Base-by-base conservation (phyloP, 2,329 filamentous ascomycete species). In the Paradendryphiella salina region DNA sequence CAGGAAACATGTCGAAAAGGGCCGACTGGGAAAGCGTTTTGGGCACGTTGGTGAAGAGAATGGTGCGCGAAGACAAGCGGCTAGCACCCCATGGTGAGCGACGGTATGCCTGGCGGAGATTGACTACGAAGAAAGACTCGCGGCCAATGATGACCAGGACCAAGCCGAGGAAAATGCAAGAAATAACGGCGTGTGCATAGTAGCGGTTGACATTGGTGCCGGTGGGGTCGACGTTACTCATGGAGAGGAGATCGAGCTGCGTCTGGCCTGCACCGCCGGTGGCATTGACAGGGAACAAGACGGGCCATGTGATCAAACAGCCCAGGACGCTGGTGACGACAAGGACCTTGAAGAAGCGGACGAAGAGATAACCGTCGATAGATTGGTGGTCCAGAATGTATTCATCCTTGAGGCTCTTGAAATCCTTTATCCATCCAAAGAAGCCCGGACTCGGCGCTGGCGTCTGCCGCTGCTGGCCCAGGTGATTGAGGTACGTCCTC, bases 371-470 rank as follows among this genome's bases (percentile, higher is more conserved):
- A 23, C 75, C 76, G 57, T 80, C 78, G 39, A 80, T 73, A 9
- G 76, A 77, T 55, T 76, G 74, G 61, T 78, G 76, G 55, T 77
- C 73, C 38, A 80, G 71, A 17, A 80, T 72, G 52, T 76, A 77
- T 29, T 66, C 66, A 59, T 79, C 77, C 23, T 72, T 64, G 36
- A 79, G 74, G 60, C 57, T 63, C 18, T 70, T 66, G 56, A 77
- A 78, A 47, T 77, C 73, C 5, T 67, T 71, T 43, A 84, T 75
- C 82, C 82, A 85, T 57, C 80, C 79, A 40, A 83, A 67, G 50
- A 80, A 71, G 34, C 79, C 77, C 10, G 47, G 50, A 18, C 69
- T 69, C 14, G 65, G 72, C 4, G 77, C 70, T 15, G 80, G 80
- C 39, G 75, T 81, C 57, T 75, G 74, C 54, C 81, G 74, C 59